Evolutionary conservation across 257 asterid species (phyloP).

Genomic region (Solanum pinnatisectum): DNA sequence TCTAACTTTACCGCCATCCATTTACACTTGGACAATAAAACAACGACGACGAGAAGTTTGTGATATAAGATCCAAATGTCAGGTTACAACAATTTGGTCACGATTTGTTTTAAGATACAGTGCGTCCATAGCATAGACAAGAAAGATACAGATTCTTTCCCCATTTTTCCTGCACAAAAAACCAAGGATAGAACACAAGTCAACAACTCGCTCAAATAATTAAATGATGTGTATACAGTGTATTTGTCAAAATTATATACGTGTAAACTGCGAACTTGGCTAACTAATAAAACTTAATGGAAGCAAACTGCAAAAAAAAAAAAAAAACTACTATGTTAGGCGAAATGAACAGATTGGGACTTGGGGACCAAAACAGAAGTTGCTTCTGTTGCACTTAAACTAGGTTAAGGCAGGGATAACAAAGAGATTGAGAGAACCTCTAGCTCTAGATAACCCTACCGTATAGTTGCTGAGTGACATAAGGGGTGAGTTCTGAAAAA

Average conservation of each 20-base stretch:
- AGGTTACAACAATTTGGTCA: background rate
- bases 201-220: background rate
- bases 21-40: conserved; percentile 4
- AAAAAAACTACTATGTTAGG: background rate
- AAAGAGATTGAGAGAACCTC: background rate
- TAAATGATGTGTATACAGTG: background rate
- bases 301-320: background rate
- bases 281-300: background rate
- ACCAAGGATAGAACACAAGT: background rate
- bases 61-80: background rate
- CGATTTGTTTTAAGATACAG: conserved; percentile 12
- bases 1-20: background rate
- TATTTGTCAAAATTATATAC: background rate
- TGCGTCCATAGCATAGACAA: conserved; percentile 25
- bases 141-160: conserved; percentile 26
- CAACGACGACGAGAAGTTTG: background rate
- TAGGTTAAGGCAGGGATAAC: background rate
- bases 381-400: background rate
- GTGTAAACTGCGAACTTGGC: background rate
- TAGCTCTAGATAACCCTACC: background rate
- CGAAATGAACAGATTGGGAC: background rate
- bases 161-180: conserved; percentile 20
- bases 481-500: background rate
- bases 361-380: background rate
- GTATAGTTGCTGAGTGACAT: background rate